Conservation (phyloP, 2,329 filamentous ascomycete genomes). For the Rhynchosporium agropyri region DNA sequence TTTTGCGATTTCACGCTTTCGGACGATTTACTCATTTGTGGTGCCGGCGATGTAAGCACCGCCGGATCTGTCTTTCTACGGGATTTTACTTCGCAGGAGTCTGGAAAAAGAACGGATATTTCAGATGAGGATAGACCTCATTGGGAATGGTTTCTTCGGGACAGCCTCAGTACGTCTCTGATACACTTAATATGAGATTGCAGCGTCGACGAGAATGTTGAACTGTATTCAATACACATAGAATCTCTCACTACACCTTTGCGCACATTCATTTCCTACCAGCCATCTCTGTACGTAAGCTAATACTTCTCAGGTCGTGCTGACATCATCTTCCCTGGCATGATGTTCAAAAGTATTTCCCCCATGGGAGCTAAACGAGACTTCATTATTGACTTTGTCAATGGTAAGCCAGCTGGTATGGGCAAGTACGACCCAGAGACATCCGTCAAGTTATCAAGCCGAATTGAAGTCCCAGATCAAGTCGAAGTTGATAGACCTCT, state of each 20-base stretch:
- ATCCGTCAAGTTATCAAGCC: conserved; percentile 36
- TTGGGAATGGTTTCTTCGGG: conserved; percentile 53
- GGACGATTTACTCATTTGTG: conserved; percentile 66
- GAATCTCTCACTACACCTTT: neutral
- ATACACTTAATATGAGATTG: neutral
- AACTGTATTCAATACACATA: too few relatives aligned
- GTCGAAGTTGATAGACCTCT: conserved; percentile 13
- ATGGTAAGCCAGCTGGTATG: conserved; percentile 47
- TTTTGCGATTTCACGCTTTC: conserved; percentile 72
- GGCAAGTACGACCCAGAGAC: conserved; percentile 35
- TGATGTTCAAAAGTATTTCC: conserved; percentile 65
- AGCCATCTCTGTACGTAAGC: conserved; percentile 14
- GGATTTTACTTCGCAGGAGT: conserved; percentile 53
- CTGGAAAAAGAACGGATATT: conserved; percentile 39
- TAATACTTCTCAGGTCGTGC: conserved; percentile 53
- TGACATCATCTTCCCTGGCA: conserved; percentile 70
- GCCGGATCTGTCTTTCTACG: conserved; percentile 62
- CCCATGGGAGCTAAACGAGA: conserved; percentile 56
- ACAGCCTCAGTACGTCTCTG: conserved; percentile 44
- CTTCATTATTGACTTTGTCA: conserved; percentile 63
- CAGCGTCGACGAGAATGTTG: neutral
- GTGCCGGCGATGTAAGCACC: conserved; percentile 53
- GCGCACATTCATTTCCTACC: neutral
- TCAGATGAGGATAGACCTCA: conserved; percentile 44
- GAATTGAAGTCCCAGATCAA: conserved; percentile 18